Evolutionary conservation across 176 grass and related monocot genomes (phyloP).

Genomic region (Cenchrus purpureus): DNA sequence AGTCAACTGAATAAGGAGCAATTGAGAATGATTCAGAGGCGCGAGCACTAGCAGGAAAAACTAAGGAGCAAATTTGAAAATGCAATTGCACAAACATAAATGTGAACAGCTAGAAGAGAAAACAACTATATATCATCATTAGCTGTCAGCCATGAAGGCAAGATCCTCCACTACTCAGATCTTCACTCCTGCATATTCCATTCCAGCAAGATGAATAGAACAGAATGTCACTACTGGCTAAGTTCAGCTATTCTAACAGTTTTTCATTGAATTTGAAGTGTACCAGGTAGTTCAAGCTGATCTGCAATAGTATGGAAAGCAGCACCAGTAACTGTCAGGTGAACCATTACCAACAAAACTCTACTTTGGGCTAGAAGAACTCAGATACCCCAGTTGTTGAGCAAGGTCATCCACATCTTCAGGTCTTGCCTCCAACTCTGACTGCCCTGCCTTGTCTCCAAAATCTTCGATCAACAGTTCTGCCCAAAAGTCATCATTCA

Average conservation of each 20-base stretch:
- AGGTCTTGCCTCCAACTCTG: conserved; percentile 38
- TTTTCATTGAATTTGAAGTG: conserved; percentile 14
- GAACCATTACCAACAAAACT: conserved; percentile 36
- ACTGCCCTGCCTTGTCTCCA: conserved; percentile 39
- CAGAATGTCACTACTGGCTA: background rate
- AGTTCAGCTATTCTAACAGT: conserved; percentile 20
- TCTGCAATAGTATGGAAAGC: conserved; percentile 36
- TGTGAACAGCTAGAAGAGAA: background rate
- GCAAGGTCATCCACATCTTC: conserved; percentile 52
- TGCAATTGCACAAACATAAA: background rate
- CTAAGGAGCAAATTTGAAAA: background rate
- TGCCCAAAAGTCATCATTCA: conserved; percentile 76
- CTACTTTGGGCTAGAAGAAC: conserved; percentile 59
- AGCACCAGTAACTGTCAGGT: conserved; percentile 37
- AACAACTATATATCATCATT: conserved; percentile 6
- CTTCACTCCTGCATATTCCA: conserved; percentile 24
- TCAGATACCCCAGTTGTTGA: conserved; percentile 71
- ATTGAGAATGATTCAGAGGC: background rate
- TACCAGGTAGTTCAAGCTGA: conserved; percentile 40
- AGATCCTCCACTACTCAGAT: conserved; percentile 34
- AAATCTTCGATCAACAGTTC: conserved; percentile 64
- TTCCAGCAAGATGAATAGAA: conserved; percentile 11
- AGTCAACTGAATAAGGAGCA: conserved; percentile 24
- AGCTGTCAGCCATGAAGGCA: background rate
- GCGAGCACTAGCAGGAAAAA: background rate